Base-by-base conservation (phyloP, 2,329 filamentous ascomycete genomes). In the Penicillium occitanis region DNA sequence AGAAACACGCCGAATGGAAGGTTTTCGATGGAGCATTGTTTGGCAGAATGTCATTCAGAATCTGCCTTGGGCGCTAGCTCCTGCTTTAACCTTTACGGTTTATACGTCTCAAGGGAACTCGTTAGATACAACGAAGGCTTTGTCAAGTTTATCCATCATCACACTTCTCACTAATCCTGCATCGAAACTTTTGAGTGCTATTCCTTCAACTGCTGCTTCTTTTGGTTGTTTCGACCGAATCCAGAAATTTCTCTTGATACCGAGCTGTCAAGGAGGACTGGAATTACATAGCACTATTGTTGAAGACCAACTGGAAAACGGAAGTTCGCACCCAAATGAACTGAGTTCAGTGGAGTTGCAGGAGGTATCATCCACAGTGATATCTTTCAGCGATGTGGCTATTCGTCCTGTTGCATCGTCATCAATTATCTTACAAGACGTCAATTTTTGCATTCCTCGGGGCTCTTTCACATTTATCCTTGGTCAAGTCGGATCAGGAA, bases 401-500 rank as follows among this genome's bases (percentile, higher is more conserved):
- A 61, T 65, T 61, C 35, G 57, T 13, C 57, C 58, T 33, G 17
- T 25, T n/a, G 6, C 58, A 48, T 61, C 57, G 22, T 37, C 58
- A 55, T 42, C 25, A 2, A 58, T 17, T 58, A 48, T 78, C 25
- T 68, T 84, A 50, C 77, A 79, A 46, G 71, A 75, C 13, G 77
- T 84, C 62, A 78, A 75, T 13, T 68, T 83, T 33, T 72, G 68
- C 10, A 73, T 84, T 37, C 74, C 78, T 42, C 76, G 75, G 14
- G 77, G 77, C 37, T 80, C 78, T 65, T 77, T 84, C 58, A 82
- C 80, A 25, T 80, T 84, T 71, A 70, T 85, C 8, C 75, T 84
- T 66, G 83, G 83, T 17, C 82, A 82, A 14, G 81, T 84, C 37
- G 83, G 82, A 5, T 84, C 80, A 66, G 84, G 84, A 3, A 86